A percentile compares a stretch with the other conserved stretches of the same genome.
Evolutionary conservation across 1,284 basidiomycete genomes (phyloP).

Genomic region (Phellopilus nigrolimitatus): DNA sequence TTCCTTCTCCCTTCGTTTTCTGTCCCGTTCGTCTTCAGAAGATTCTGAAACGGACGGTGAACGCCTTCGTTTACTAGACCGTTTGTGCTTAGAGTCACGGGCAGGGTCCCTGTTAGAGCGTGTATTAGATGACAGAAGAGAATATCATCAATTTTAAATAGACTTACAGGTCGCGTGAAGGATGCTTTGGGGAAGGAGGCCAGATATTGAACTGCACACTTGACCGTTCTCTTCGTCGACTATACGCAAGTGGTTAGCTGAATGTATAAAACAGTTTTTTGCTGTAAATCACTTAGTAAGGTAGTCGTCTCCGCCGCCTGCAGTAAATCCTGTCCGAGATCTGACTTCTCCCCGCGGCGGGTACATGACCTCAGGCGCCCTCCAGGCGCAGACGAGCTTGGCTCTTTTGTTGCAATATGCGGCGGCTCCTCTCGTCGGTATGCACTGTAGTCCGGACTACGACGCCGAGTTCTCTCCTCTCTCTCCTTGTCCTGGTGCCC

Average conservation of each 20-base stretch:
- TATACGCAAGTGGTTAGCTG: conserved; percentile 29
- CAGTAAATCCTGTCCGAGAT: neutral
- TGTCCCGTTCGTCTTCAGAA: conserved; percentile 55
- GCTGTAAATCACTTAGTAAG: conserved; percentile 27
- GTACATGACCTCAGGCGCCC: conserved; percentile 23
- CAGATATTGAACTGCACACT: conserved; percentile 64
- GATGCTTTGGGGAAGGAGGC: conserved; percentile 80
- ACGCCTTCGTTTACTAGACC: conserved; percentile 48
- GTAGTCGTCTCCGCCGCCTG: conserved; percentile 23
- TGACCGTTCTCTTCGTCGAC: conserved; percentile 74
- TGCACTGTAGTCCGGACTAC: conserved; percentile 22
- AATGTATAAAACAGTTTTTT: conserved; percentile 14
- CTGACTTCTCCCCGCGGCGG: conserved; percentile 17
- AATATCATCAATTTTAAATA: conserved; percentile 3
- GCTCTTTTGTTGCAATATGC: neutral
- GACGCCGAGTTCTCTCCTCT: conserved; percentile 4
- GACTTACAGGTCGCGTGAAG: conserved; percentile 54
- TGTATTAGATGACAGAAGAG: neutral
- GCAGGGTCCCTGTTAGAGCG: conserved; percentile 43
- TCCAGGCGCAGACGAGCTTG: conserved; percentile 20
- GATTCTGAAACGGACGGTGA: conserved; percentile 51
- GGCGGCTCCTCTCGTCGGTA: conserved; percentile 18
- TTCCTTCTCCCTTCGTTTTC: conserved; percentile 49
- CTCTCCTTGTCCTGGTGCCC: conserved; percentile 5
- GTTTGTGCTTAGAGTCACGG: conserved; percentile 50